Evolutionary conservation across 257 asterid species (phyloP), one percentile per base, ranked within the genome.

Genomic region (Scutellaria baicalensis): DNA sequence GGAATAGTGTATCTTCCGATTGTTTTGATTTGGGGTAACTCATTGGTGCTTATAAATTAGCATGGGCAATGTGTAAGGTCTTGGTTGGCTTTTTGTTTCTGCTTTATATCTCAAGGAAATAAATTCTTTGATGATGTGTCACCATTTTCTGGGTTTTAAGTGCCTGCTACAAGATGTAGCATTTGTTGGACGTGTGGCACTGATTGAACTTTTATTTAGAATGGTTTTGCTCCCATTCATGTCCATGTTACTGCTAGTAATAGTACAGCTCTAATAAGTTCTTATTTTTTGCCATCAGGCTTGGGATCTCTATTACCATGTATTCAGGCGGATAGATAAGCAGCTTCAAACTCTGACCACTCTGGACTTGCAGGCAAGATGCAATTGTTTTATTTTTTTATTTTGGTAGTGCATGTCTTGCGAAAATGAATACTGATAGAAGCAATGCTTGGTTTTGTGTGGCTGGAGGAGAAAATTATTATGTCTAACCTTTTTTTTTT

Each of bases 301-400:
- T 75, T 94, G 99, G 99, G 99, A 94, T 91, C 89, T 91, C 51
- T 91, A 94, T 76, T 89, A 91, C 82, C 95, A 91, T 81, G 98
- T 91, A 68, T 94, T 94, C 80, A 79, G 92, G 80, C 86, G 96
- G 81, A 89, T 94, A 31, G 99, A 94, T 81, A 94, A 89, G 82
- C 99, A 94, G 84, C 99, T 94, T 79, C 96, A 86, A 66, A 80
- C 92, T 54, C 87, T 94, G 54, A 94, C 99, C 42, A 91, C 99
- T 64, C 86, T 94, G 73, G 99, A 91, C 81, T 83, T 94, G 81
- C 99, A 91, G 97, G 99, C 73, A 89, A 79, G 89, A 51, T 59
- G 66, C 67, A 69, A 38, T 61, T 20, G 56, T 63, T 16, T 27
- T 42, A 27, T 20, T 59, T 56, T 36, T 23, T 36, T 38, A 33